phyloP scores from a whole-genome alignment of 225 moss, liverwort and hornwort genomes.

The Pseudoscleropodium purum region DNA sequence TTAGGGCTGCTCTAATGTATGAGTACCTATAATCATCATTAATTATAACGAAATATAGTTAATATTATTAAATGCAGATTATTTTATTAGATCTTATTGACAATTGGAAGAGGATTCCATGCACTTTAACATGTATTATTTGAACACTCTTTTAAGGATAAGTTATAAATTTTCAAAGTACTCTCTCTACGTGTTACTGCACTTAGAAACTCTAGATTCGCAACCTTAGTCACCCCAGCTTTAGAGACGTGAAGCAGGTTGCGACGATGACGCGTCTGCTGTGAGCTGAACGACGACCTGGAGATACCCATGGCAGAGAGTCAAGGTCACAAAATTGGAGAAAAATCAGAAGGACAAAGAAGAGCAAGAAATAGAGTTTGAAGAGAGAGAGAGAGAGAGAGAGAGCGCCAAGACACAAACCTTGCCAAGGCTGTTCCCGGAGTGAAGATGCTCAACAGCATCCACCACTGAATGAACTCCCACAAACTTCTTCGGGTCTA shows the following conservation, averaged over 20 bases:
- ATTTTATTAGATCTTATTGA: background rate
- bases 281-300: slow-evolving; percentile 49
- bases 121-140: background rate
- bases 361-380: background rate
- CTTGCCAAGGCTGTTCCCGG: slow-evolving; percentile 88
- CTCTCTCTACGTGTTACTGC: too few relatives aligned
- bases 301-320: background rate
- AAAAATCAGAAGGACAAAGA: background rate
- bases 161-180: background rate
- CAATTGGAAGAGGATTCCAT: background rate
- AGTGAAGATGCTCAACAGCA: slow-evolving; percentile 90
- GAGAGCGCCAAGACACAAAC: slow-evolving; percentile 10
- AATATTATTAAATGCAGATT: too few relatives aligned
- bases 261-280: slow-evolving; percentile 4
- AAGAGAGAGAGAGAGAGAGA: background rate
- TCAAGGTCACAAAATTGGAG: background rate
- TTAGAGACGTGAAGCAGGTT: slow-evolving; percentile 25
- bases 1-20: background rate
- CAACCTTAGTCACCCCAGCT: background rate
- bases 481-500: slow-evolving; percentile 70
- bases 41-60: background rate
- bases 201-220: background rate
- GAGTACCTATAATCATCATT: too few relatives aligned
- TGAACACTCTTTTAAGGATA: background rate
- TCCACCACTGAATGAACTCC: slow-evolving; percentile 67